Evolutionary conservation across 73 alveolate species (phyloP).

Genomic region (Tetrahymena thermophila): DNA sequence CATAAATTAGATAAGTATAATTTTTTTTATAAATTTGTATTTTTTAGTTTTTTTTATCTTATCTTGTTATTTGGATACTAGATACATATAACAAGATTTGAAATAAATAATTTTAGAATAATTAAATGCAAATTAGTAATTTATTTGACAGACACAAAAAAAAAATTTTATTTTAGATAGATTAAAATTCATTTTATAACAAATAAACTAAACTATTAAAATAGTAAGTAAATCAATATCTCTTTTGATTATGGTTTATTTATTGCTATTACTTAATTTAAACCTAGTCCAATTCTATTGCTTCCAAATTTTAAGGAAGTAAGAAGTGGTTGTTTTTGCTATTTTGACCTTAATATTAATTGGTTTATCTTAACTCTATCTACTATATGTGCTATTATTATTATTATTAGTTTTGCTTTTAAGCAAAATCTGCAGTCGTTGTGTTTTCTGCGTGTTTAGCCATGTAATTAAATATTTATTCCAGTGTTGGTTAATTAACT

Average conservation of each 20-base stretch:
- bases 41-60: too few species aligned
- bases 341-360: background rate
- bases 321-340: background rate
- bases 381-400: too few species aligned
- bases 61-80: too few species aligned
- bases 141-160: too few species aligned
- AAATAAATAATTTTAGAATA: too few species aligned
- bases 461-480: slow-evolving; percentile 47
- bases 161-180: too few species aligned
- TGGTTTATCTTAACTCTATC: background rate
- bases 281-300: background rate
- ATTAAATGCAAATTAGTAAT: too few species aligned
- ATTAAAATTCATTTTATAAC: too few species aligned
- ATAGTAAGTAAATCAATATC: background rate
- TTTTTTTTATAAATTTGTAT: too few species aligned
- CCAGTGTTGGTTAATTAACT: slow-evolving; percentile 48
- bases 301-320: background rate
- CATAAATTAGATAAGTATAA: too few species aligned
- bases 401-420: background rate
- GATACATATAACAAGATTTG: too few species aligned
- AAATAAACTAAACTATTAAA: too few species aligned
- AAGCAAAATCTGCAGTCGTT: background rate
- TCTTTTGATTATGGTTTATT: background rate
- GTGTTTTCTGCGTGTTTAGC: slow-evolving; percentile 6
- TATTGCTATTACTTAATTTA: background rate